Evolutionary conservation across 2,329 filamentous ascomycete genomes (phyloP), one percentile per base, ranked within the genome.

Genomic region (Lasiodiplodia sp.): DNA sequence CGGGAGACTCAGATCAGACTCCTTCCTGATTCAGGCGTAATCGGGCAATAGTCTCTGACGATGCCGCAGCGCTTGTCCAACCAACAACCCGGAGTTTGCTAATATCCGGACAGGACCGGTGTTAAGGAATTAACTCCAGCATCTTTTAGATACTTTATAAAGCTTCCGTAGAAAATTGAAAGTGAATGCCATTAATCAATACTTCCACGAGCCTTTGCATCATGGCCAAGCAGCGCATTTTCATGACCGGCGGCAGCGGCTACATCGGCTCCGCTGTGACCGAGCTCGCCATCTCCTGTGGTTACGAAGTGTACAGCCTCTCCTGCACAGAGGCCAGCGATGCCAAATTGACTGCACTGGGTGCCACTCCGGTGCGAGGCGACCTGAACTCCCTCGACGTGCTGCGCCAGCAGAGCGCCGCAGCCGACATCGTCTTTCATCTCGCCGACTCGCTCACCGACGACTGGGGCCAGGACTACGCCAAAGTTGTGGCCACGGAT

Each of bases 401-500:
- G 2, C 76, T 86, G 4, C 75, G 75, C 2, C 37, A 69, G 16
- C 80, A 83, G 70, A 77, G 78, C 57, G 70, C 76, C n/a, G 69
- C 73, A 11, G 81, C 82, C 6, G 82, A 85, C 67, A 72, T 77
- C n/a, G 80, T 85, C 7, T 72, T 85, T 4, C 81, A 82, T 69
- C 76, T 85, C 6, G 83, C 78, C 21, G 72, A 71, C 67, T 16
- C 69, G 2, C 76, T 78, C 60, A 71, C 75, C 53, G 74, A 75
- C 71, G 69, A 72, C 47, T 71, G 72, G 55, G 66, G 52, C 37
- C 31, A 70, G 37, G 57, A 72, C 44, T 78, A 77, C 64, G 71
- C 74, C 2, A 67, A 73, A 7, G 73, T 77, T 2, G 67, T 78
- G 10, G 44, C 68, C 40, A 75, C 75, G 63, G 81, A 84, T 68